Percentiles rank a stretch among this genome's conserved stretches.
Conservation (phyloP, 2,329 filamentous ascomycete genomes). For the Ophiocordyceps camponoti-saundersi region DNA sequence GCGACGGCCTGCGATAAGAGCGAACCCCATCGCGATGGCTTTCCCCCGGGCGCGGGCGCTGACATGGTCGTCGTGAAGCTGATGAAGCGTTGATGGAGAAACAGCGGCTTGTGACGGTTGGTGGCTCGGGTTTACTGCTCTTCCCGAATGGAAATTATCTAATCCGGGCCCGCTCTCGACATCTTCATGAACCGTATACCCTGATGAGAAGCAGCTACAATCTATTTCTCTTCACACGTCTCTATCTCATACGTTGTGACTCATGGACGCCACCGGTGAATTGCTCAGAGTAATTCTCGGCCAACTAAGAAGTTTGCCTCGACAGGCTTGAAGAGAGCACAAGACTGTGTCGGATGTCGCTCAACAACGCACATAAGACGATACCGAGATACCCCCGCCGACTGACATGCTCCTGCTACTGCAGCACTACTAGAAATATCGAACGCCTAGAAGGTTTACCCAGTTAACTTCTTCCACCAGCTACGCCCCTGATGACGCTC, state of each 20-base stretch:
- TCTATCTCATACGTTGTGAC: too few relatives aligned
- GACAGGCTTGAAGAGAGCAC: too few relatives aligned
- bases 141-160: neutral
- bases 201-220: too few relatives aligned
- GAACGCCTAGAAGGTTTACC: conserved; percentile 8
- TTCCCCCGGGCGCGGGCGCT: conserved; percentile 24
- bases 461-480: conserved; percentile 42
- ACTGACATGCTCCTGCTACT: neutral
- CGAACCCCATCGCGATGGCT: conserved; percentile 49
- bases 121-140: neutral
- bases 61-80: conserved; percentile 20
- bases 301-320: too few relatives aligned
- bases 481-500: conserved; percentile 29
- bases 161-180: neutral
- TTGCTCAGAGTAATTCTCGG: too few relatives aligned
- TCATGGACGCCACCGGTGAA: too few relatives aligned
- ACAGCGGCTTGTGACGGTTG: neutral
- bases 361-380: too few relatives aligned
- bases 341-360: too few relatives aligned
- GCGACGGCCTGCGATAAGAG: conserved; percentile 83
- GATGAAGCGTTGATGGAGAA: neutral
- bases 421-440: neutral
- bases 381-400: too few relatives aligned
- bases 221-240: too few relatives aligned
- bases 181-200: neutral